These are phyloP conservation scores for Backusella mclennaniae DNA, from an alignment of 192 early-diverging fungal genomes.

Conservation along the genomic window DNA sequence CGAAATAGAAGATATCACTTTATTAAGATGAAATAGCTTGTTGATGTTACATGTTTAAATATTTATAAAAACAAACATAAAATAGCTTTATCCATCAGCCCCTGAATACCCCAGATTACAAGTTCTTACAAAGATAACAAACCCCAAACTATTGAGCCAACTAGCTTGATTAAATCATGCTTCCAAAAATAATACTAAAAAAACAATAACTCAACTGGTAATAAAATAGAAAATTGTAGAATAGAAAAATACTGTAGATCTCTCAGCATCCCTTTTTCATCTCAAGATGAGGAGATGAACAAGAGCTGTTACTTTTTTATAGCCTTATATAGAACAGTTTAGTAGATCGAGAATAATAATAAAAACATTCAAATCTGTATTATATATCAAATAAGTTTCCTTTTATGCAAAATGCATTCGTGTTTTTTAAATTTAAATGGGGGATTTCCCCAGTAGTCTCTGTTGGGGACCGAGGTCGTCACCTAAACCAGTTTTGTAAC, in stretches of 20 bases:
- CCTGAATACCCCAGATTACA: background rate
- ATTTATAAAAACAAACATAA: background rate
- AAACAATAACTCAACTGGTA: background rate
- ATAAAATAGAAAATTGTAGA: background rate
- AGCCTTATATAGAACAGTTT: background rate
- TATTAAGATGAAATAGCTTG: background rate
- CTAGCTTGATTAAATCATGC: background rate
- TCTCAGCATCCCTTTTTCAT: background rate
- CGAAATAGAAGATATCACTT: background rate
- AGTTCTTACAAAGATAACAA: background rate
- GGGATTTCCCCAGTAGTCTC: background rate
- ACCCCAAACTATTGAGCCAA: background rate
- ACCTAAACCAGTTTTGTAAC: constrained; percentile 14
- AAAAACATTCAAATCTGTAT: background rate
- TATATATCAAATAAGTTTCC: background rate
- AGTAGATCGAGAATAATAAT: background rate
- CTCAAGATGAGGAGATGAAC: background rate
- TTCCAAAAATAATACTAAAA: background rate
- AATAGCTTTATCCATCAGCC: background rate
- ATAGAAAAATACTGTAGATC: background rate
- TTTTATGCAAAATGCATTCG: constrained; percentile 1
- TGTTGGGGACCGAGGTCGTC: constrained; percentile 7
- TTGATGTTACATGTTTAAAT: background rate
- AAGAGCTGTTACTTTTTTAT: background rate
- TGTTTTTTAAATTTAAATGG: background rate